Evolutionary conservation across 2,329 filamentous ascomycete genomes (phyloP), one percentile per base, ranked within the genome.

Genomic region (Penicillium sp.): DNA sequence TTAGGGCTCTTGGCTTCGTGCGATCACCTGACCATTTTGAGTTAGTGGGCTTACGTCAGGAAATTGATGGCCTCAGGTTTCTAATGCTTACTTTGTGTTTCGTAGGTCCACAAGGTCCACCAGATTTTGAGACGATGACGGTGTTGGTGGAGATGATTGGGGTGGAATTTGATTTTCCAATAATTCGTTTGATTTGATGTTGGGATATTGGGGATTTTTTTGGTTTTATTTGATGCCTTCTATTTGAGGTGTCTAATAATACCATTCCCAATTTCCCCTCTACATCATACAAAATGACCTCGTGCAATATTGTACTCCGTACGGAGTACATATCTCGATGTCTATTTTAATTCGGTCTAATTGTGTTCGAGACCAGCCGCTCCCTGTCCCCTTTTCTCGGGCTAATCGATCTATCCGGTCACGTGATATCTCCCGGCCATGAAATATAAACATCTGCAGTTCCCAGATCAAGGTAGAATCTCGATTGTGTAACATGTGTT

Each of bases 1-100:
- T 74, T 75, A 74, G 72, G 73, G 72, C 67, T 70, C 71, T 69
- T 70, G 64, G 60, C 62, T 44, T 42, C 39, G 65, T 64, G 60
- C 19, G 51, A 58, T 72, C 71, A 73, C 70, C 65, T 73, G 71
- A 60, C 55, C 29, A 19, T 21, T 53, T 44, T 45, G 47, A 44
- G 29, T 51, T 55, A 52, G 47, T 55, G 50, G 55, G 50, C 51
- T 58, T 54, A 58, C 6, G 38, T 59, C 57, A 59, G 23, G 15
- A 7, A 7, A 13, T 31, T 8, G 15, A 3, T 27, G 39, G 49
- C 55, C 56, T 58, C 44, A 57, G 53, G 54, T 49, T 49, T 47
- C 45, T 13, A 54, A 57, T 44, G 49, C 49, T 48, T 53, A 53
- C 39, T 59, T 45, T 50, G 21, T 31, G 29, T 17, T 45, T 53